Evolutionary conservation across 371 early-diverging fungal genomes (phyloP).

Genomic region (Mucor sp.): DNA sequence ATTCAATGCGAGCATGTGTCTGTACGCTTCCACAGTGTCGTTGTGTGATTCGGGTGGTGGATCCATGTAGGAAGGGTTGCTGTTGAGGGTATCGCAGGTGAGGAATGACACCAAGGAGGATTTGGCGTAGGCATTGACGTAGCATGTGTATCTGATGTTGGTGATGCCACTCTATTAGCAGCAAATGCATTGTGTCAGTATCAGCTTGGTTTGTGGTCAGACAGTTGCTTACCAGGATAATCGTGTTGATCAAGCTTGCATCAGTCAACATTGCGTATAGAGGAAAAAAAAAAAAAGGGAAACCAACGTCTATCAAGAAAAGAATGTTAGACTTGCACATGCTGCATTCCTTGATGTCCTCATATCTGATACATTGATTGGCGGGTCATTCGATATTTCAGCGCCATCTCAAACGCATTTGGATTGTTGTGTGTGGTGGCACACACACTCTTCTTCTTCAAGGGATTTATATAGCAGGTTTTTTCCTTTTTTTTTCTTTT

Average conservation of each 20-base stretch:
- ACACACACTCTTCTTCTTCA: constrained; percentile 2
- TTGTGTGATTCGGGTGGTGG: constrained; percentile 12
- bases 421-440: not conserved
- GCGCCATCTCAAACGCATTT: not conserved
- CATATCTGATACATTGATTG: not conserved
- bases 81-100: constrained; percentile 4
- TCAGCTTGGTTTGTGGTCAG: not conserved
- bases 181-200: not conserved
- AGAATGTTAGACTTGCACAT: not conserved
- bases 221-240: constrained; percentile 33
- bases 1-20: constrained; percentile 20
- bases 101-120: constrained; percentile 20
- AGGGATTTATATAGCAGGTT: not conserved
- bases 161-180: constrained; percentile 46
- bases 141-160: constrained; percentile 39
- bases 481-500: not conserved
- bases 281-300: not conserved
- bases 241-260: constrained; percentile 41
- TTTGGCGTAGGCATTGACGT: constrained; percentile 28
- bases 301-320: not conserved
- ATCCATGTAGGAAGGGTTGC: not conserved
- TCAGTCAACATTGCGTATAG: constrained; percentile 32
- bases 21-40: constrained; percentile 24
- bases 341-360: not conserved
- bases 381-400: not conserved